Conservation (phyloP, 2,329 filamentous ascomycete genomes). For the Neonectria ditissima region DNA sequence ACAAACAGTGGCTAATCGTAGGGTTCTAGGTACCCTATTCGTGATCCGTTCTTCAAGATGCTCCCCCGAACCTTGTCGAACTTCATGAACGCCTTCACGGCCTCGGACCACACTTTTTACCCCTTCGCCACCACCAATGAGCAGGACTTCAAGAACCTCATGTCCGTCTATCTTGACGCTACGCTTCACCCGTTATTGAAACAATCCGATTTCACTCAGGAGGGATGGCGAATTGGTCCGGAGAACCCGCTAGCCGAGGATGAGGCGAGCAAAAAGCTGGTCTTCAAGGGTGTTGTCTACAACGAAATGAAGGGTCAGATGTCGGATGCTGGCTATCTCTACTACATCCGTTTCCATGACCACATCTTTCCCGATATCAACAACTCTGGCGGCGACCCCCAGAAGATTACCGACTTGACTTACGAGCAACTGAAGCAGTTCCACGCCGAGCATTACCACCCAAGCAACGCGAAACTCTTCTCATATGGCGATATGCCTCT, state of each 20-base stretch:
- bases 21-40: conserved; percentile 84
- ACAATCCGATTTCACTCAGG: conserved; percentile 91
- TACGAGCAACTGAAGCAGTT: conserved; percentile 90
- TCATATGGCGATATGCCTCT: conserved; percentile 96
- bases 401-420: conserved; percentile 95
- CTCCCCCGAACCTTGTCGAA: conserved; percentile 97
- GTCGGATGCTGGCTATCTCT: conserved; percentile 96
- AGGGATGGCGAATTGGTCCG: conserved; percentile 95
- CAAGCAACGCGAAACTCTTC: conserved; percentile 95
- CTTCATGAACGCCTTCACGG: conserved; percentile 99
- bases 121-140: conserved; percentile 97
- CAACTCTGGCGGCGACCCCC: conserved; percentile 96
- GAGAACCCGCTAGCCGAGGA: conserved; percentile 79
- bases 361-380: conserved; percentile 94
- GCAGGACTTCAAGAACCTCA: conserved; percentile 94
- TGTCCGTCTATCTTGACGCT: conserved; percentile 96
- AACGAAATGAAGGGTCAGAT: conserved; percentile 99
- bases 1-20: conserved; percentile 44
- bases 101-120: conserved; percentile 95
- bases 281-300: conserved; percentile 98
- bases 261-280: conserved; percentile 74
- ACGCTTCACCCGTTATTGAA: conserved; percentile 92
- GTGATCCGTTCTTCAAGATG: conserved; percentile 99
- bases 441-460: conserved; percentile 94
- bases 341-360: conserved; percentile 95